These are phyloP conservation scores for Heliocybe sulcata DNA, from an alignment of 1,284 basidiomycete species.

Conservation along the genomic window DNA sequence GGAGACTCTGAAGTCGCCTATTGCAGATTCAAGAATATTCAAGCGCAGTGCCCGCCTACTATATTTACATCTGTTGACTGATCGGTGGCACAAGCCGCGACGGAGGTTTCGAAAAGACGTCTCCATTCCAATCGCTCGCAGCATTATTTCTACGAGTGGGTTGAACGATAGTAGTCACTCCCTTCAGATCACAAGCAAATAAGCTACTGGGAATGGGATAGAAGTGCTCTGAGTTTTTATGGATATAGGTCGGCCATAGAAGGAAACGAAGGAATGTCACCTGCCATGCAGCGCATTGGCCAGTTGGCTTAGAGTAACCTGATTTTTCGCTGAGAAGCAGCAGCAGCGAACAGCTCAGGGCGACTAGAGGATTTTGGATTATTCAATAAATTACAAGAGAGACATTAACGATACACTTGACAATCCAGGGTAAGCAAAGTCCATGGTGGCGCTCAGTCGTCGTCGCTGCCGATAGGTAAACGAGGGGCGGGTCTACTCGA, in stretches of 20 bases:
- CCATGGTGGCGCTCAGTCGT: conserved; percentile 26
- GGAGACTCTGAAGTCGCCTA: background rate
- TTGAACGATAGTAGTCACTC: no score
- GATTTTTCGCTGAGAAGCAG: no score
- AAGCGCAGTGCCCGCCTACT: background rate
- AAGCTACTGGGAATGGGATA: no score
- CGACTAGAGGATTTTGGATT: no score
- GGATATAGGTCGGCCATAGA: no score
- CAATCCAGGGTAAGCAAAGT: background rate
- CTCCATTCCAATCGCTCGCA: background rate
- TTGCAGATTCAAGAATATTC: background rate
- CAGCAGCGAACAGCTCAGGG: no score
- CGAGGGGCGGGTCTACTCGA: conserved; percentile 41
- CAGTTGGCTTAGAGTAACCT: no score
- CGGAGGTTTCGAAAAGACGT: background rate
- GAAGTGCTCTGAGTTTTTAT: no score
- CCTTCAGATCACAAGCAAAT: no score
- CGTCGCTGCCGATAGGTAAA: conserved; percentile 33
- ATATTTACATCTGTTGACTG: background rate
- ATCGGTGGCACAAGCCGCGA: background rate
- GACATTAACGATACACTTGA: background rate
- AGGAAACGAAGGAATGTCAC: no score
- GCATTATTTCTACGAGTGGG: background rate
- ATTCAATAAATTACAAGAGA: background rate
- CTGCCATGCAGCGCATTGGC: no score